Conservation (phyloP, 1,284 basidiomycete genomes). For the Cryptococcus amylolentus region DNA sequence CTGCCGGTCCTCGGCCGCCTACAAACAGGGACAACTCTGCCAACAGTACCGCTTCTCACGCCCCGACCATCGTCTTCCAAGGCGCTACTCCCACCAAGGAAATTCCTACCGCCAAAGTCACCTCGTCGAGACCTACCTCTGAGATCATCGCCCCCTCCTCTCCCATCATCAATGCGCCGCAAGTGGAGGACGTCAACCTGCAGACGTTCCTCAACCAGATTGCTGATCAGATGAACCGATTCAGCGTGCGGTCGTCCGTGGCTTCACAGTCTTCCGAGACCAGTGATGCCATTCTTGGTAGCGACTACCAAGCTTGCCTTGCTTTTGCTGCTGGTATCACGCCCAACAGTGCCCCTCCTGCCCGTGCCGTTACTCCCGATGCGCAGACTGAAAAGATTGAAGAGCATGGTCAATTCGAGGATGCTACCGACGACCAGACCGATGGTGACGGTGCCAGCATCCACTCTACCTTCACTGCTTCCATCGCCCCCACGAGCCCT, state of each 20-base stretch:
- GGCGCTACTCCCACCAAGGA: slow-evolving; percentile 51
- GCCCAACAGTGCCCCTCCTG: slow-evolving; percentile 11
- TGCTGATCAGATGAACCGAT: slow-evolving; percentile 56
- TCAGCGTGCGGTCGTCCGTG: slow-evolving; percentile 52
- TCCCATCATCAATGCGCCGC: slow-evolving; percentile 43
- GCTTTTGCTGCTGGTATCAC: slow-evolving; percentile 30
- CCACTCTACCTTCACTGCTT: slow-evolving; percentile 21
- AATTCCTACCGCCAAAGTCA: slow-evolving; percentile 16
- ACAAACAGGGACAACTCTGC: slow-evolving; percentile 21
- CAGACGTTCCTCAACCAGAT: slow-evolving; percentile 59
- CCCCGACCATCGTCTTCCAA: slow-evolving; percentile 50
- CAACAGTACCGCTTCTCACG: slow-evolving; percentile 15
- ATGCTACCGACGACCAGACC: slow-evolving; percentile 56
- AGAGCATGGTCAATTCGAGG: slow-evolving; percentile 52
- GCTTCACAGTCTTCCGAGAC: slow-evolving; percentile 46
- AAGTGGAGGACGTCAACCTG: slow-evolving; percentile 53
- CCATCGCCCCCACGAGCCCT: slow-evolving; percentile 19
- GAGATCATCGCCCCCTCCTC: slow-evolving; percentile 15
- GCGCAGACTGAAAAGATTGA: slow-evolving; percentile 24
- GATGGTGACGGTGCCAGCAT: slow-evolving; percentile 29
- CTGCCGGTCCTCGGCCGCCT: slow-evolving; percentile 36
- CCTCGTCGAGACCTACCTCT: slow-evolving; percentile 33
- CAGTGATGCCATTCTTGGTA: slow-evolving; percentile 34
- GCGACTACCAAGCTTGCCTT: slow-evolving; percentile 41
- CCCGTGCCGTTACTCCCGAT: slow-evolving; percentile 1